These are phyloP conservation scores for Diplocarpon rosae DNA, from an alignment of 2,329 filamentous ascomycete genomes.

Conservation along the genomic window DNA sequence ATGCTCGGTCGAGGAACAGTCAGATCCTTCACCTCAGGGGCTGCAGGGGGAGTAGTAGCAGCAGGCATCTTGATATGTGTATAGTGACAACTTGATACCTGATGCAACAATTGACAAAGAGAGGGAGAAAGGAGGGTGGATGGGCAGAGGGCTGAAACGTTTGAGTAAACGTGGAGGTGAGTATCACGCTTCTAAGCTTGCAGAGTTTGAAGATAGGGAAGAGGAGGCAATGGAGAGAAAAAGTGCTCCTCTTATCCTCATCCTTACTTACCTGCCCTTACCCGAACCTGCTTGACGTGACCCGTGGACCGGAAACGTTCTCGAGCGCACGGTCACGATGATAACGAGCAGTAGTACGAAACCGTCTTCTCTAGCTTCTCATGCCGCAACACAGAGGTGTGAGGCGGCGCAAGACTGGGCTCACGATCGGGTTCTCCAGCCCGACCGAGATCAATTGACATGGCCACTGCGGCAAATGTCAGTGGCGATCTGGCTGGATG, in stretches of 20 bases:
- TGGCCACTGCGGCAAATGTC: neutral
- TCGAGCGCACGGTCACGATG: constrained; percentile 1
- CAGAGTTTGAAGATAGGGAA: neutral
- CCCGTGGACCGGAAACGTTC: neutral
- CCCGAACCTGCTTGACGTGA: neutral
- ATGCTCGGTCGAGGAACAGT: constrained; percentile 21
- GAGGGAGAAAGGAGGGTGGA: neutral
- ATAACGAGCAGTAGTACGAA: constrained; percentile 1
- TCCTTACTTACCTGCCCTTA: neutral
- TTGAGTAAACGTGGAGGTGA: neutral
- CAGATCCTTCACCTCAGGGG: constrained; percentile 25
- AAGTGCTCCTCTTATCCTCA: neutral
- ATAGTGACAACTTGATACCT: neutral
- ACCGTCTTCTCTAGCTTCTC: neutral
- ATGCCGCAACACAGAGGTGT: neutral
- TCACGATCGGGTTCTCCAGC: too few relatives aligned
- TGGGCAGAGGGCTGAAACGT: neutral
- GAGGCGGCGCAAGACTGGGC: neutral
- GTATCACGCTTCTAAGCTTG: neutral
- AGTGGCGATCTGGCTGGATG: neutral
- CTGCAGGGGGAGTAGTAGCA: constrained; percentile 28
- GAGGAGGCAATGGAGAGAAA: neutral
- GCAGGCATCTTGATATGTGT: constrained; percentile 29
- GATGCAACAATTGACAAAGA: neutral
- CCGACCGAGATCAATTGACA: neutral